Evolutionary conservation across 441 rosid species (phyloP), one percentile per base, ranked within the genome.

Genomic region (Isatis lusitanica): DNA sequence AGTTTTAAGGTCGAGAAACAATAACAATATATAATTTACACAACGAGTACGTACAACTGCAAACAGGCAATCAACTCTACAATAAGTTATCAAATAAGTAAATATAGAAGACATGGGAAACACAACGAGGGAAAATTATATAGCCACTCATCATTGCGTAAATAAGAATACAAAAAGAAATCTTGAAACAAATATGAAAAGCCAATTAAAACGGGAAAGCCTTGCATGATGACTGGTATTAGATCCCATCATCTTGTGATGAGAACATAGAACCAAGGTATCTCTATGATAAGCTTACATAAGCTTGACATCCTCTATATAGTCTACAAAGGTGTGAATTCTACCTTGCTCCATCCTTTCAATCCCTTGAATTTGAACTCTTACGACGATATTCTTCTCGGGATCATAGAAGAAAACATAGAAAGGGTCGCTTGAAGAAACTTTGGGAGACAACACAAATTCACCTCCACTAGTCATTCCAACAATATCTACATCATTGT

Each of bases 361-460:
- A 40, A 40, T 42, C 8, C 66, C 66, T 42, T 39, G 66, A 42
- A 62, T 62, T 42, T 42, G 51, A 42, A 62, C 8, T 62, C 50
- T 62, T 7, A 8, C 4, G 0, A 62, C 4, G 8, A 47, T 62
- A 31, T 24, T 62, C 21, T 42, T 42, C 36, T 21, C 13, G 0
- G 66, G 66, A 42, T 40, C 21, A 39, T 62, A 42, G 50, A 62
- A 62, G 12, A 60, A 61, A 4, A 61, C 66, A 9, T 60, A 59
- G 44, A 59, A 36, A 58, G 8, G 44, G 8, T 59, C 46, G 33
- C 3, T 16, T 36, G 26, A 1, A 9, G 5, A 59, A 44, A 16
- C 9, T 31, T 31, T 31, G 1, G 63, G 63, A 35, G 63, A 59
- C 43, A 59, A 36, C 44, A 59, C 9, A 59, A 59, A 59, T 36